Conservation (phyloP, 192 early-diverging fungal species). For the Entrophospora sp. region DNA sequence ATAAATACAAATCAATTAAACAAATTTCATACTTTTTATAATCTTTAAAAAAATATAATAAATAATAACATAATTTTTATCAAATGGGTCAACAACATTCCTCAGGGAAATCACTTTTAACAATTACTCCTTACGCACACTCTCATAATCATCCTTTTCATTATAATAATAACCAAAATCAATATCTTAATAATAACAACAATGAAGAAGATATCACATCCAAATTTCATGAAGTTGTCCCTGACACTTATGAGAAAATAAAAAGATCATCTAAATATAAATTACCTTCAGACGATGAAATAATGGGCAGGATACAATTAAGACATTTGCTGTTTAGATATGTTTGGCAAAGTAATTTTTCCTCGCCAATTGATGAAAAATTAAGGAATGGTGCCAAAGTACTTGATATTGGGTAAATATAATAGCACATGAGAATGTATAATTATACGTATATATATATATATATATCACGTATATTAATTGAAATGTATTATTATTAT, state of each 20-base stretch:
- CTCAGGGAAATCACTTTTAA: no score
- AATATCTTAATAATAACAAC: no score
- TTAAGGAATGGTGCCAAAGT: not conserved
- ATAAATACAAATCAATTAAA: no score
- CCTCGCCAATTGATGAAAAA: not conserved
- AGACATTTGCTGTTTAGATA: constrained; percentile 8
- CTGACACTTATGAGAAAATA: not conserved
- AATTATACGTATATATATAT: not conserved
- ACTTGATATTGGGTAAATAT: constrained; percentile 5
- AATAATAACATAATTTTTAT: no score
- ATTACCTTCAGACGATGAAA: not conserved
- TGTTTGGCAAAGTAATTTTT: constrained; percentile 6
- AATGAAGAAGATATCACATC: no score
- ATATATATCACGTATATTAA: not conserved
- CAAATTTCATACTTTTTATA: no score
- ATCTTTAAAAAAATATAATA: no score
- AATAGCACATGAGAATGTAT: not conserved
- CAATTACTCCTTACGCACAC: no score
- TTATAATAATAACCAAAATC: no score
- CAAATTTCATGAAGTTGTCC: not conserved
- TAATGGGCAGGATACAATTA: not conserved
- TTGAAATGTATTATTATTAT: not conserved
- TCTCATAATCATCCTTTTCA: no score
- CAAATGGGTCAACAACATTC: no score
- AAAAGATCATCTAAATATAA: not conserved